Evolutionary conservation across 176 grass and related monocot species (phyloP), one percentile per base, ranked within the genome.

Genomic region (Paspalum vaginatum): DNA sequence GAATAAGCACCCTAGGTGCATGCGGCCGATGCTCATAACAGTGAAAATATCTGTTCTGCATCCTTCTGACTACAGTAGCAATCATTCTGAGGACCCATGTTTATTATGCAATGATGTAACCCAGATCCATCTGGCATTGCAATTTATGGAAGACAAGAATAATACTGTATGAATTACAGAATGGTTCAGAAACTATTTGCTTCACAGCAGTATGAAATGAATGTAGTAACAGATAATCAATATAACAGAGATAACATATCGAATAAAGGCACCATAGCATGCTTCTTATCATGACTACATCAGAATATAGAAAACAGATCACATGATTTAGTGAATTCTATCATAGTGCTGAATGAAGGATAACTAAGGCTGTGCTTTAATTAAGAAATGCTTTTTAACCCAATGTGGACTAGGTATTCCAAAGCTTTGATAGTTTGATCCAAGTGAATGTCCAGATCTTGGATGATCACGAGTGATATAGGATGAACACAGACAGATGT

Each of bases 111-210:
- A 80, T 85, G 72, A 85, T 64, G 64, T 41, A 24, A 1, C 46
- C 39, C 20, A 49, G 63, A 71, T 85, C 82, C 71, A 89, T 85
- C 77, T 0, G 4, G 26, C 9, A 78, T 85, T 78, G 83, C 32
- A 40, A 72, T 72, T 85, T 85, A 81, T 81, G 58, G 37, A 72
- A 56, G 42, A 82, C 67, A 27, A 66, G 59, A 85, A 82, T 73
- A 78, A 81, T 65, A 89, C 42, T 78, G 72, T 85, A 59, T 70
- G 56, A 70, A 49, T n/a, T 49, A 76, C 72, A 11, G 65, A 48
- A 89, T 49, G 72, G 82, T 77, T 89, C 72, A 81, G 16, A 37
- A 66, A 78, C 64, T 65, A 85, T 78, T 81, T 76, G 26, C 25
- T 72, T n/a, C 49, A 83, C 59, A 88, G 50, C 20, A 79, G 22